Evolutionary conservation across 2,329 filamentous ascomycete species (phyloP).

Genomic region (Verticillium tricorpus): DNA sequence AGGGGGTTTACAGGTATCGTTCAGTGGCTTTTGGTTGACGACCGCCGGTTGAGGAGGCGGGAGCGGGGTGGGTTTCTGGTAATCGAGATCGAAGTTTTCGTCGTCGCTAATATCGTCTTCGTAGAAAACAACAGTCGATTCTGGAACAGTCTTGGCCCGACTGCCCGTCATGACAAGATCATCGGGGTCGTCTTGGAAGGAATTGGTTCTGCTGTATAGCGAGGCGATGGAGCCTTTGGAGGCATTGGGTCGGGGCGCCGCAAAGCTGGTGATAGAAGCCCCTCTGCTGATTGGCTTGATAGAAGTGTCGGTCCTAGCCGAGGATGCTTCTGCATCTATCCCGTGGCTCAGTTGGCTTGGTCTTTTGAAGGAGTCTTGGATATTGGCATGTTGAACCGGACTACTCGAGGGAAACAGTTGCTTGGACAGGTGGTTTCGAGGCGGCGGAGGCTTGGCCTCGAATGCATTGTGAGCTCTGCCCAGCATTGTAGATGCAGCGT

Average conservation of each 20-base stretch:
- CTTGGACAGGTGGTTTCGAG: conserved; percentile 37
- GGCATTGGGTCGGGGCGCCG: conserved; percentile 18
- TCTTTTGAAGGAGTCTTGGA: conserved; percentile 44
- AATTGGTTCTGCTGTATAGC: conserved; percentile 39
- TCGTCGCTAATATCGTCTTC: conserved; percentile 89
- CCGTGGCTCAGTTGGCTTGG: conserved; percentile 28
- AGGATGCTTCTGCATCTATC: neutral
- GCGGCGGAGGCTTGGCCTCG: conserved; percentile 30
- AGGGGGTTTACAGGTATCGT: conserved; percentile 17
- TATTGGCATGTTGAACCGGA: conserved; percentile 40
- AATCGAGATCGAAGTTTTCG: conserved; percentile 66
- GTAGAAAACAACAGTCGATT: conserved; percentile 52
- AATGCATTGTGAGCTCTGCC: conserved; percentile 30
- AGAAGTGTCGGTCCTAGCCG: neutral
- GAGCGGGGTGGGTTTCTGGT: conserved; percentile 54
- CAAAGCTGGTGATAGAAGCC: conserved; percentile 17
- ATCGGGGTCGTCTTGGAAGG: conserved; percentile 40
- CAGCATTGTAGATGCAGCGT: conserved; percentile 26
- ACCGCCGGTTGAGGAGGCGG: conserved; percentile 22
- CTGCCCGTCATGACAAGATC: conserved; percentile 3
- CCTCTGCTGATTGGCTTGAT: neutral
- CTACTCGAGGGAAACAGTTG: conserved; percentile 55
- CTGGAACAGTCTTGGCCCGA: conserved; percentile 19
- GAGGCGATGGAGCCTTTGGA: conserved; percentile 27
- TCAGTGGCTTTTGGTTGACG: conserved; percentile 17